phyloP scores from a whole-genome alignment of 352 stramenopile genomes.

The Pythium diclinum region DNA sequence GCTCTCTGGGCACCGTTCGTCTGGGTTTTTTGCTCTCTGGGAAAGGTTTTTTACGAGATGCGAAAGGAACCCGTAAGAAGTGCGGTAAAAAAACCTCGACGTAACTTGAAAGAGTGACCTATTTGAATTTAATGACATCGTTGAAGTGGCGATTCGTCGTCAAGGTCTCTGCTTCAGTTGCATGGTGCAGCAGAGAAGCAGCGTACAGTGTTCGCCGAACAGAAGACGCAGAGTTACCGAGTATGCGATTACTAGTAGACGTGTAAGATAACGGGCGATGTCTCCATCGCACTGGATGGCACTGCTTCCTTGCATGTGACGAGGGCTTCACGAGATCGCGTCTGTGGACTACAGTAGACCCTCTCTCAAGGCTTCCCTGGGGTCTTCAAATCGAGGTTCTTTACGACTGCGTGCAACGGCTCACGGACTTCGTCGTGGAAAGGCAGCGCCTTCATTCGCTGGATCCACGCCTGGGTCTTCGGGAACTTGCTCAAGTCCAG shows the following conservation, averaged over 20 bases:
- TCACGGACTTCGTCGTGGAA: background rate
- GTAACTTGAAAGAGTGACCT: conserved; percentile 1
- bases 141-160: background rate
- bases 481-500: background rate
- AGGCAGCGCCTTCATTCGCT: background rate
- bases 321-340: too few species aligned
- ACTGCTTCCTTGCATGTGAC: too few species aligned
- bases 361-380: too few species aligned
- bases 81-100: conserved; percentile 13
- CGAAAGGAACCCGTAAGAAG: conserved; percentile 6
- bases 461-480: background rate
- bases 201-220: too few species aligned
- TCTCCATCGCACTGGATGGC: too few species aligned
- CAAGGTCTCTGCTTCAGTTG: too few species aligned
- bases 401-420: background rate
- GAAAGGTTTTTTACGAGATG: conserved; percentile 13
- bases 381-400: background rate
- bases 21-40: conserved; percentile 8
- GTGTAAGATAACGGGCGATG: too few species aligned
- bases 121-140: conserved; percentile 17
- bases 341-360: too few species aligned
- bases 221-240: too few species aligned
- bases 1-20: background rate
- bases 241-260: too few species aligned
- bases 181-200: too few species aligned